Evolutionary conservation across 106 monocot species (phyloP).

Genomic region (Platanthera guangdongensis): DNA sequence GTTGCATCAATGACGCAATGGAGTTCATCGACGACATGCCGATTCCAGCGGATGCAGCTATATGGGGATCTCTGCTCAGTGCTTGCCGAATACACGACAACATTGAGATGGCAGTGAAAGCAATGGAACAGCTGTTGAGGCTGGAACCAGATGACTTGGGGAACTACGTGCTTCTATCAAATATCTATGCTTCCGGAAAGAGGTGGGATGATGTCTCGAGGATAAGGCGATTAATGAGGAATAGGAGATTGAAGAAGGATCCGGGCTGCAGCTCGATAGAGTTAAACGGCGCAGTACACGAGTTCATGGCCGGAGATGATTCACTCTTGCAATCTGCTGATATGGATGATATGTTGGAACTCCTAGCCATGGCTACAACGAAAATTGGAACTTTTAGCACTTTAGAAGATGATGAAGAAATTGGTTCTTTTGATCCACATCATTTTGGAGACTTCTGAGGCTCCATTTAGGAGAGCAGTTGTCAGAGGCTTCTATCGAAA

Average conservation of each 20-base stretch:
- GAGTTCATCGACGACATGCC: conserved; percentile 24
- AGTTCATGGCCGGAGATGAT: conserved; percentile 41
- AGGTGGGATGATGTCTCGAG: conserved; percentile 56
- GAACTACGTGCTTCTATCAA: conserved; percentile 58
- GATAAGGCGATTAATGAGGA: conserved; percentile 43
- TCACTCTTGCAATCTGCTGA: conserved; percentile 15
- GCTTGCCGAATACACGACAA: conserved; percentile 40
- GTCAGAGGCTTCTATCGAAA: too few relatives aligned
- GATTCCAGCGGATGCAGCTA: conserved; percentile 41
- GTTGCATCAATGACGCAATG: conserved; percentile 27
- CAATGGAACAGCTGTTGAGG: conserved; percentile 36
- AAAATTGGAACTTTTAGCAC: background rate
- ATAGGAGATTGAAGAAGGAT: conserved; percentile 45
- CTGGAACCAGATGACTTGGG: conserved; percentile 56
- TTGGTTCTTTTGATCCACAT: background rate
- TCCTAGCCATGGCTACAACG: conserved; percentile 17
- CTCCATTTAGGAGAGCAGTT: too few relatives aligned
- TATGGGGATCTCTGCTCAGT: conserved; percentile 68
- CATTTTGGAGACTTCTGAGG: background rate
- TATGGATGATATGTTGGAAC: conserved; percentile 28
- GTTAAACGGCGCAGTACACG: conserved; percentile 41
- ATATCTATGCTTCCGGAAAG: conserved; percentile 42
- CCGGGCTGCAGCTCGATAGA: conserved; percentile 75
- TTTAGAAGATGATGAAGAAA: background rate
- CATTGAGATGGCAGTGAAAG: conserved; percentile 24